Evolutionary conservation across 768 basidiomycete genomes (phyloP), one percentile per base, ranked within the genome.

Genomic region (Suillus luteus): DNA sequence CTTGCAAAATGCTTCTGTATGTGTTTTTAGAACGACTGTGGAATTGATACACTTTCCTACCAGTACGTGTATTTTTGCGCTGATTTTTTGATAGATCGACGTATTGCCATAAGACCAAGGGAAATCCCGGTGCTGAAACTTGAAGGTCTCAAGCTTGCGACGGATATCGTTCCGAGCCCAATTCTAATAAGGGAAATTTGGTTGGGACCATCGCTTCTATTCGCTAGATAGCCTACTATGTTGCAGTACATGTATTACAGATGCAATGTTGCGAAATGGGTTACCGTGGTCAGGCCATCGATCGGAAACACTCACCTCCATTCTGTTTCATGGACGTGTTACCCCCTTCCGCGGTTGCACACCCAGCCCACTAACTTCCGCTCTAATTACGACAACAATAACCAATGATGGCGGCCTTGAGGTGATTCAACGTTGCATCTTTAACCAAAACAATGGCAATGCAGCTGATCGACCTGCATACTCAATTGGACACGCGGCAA

Each of bases 361-460:
- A 52, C 46, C 31, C 59, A 55, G 65, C 62, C 51, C 63, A 15
- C 67, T 75, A 66, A 73, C 70, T 73, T 73, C 70, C 70, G 70
- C 55, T 63, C 55, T 24, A 38, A 71, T 74, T 72, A 74, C 67
- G 72, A 64, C 64, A 72, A 57, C 59, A 57, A 57, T 57, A 57
- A 24, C 14, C 41, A 48, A 63, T 63, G 64, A 61, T 54, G 64
- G 58, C 57, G 62, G 61, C 48, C 51, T 63, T 48, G 17, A 51
- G 64, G 64, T 57, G 37, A 40, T 57, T 57, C 55, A 57, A 49
- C 35, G 52, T 54, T 54, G 52, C 52, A 54, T 54, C 33, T 62
- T 65, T 66, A 64, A 49, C 52, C 64, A 60, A 58, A 67, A 54
- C 31, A 33, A 54, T 33, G 67, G 65, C 67, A 66, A 64, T 69